Evolutionary conservation across 228 moss, liverwort and hornwort species (phyloP), one percentile per base, ranked within the genome.

Genomic region (Sphagnum magellanicum): DNA sequence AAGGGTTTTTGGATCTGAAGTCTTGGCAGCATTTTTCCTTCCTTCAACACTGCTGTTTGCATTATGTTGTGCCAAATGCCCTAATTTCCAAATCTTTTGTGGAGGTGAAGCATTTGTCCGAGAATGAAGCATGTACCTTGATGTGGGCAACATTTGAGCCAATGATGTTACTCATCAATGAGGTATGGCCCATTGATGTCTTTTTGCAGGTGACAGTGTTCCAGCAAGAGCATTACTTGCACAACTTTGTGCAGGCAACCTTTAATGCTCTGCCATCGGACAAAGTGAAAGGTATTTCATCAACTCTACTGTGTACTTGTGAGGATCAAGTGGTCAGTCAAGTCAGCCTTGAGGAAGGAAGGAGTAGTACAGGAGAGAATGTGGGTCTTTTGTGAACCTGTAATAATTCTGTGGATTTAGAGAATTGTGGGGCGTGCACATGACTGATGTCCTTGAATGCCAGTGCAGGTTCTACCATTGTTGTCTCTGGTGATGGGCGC

Each of bases 401-500:
- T 32, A 32, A 32, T 32, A 2, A 32, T 32, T 32, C 32, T 32
- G 32, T 32, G 32, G 32, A 32, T 32, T 32, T 32, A 32, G 32
- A 32, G 32, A 32, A 32, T 32, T 32, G 32, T 32, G 32, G 32
- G 32, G 32, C 3, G 32, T 32, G 32, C 32, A 55, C 12, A 12
- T 55, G 55, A 52, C 50, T 14, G 67, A 67, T 4, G 52, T 52
- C 49, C 47, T 12, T 48, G 47, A 64, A 51, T 51, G n/a, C 14
- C 12, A 69, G 58, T 68, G 67, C 76, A 86, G 97, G 97, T 59
- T 93, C 90, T 60, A 97, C 88, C 59, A 91, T 97, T 70, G 91
- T 97, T 63, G 97, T 97, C 10, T 97, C 97, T 64, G 97, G 97
- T 51, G 97, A 97, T 74, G 97, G 97, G 65, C 90, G 97, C 4